Evolutionary conservation across 371 early-diverging fungal species (phyloP).

Genomic region (Lichtheimia ornata): DNA sequence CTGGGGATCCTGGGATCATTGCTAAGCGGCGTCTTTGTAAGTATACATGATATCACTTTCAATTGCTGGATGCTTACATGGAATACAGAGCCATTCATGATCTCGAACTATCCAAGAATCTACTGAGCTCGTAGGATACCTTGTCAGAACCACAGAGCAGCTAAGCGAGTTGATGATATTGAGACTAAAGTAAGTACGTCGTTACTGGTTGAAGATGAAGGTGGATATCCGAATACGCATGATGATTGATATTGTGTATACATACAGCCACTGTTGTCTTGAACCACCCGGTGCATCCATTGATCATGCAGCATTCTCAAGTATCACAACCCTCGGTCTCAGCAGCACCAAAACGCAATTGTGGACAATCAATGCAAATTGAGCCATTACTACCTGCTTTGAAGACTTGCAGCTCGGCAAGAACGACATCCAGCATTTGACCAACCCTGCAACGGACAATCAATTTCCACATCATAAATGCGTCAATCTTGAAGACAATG

Average conservation of each 20-base stretch:
- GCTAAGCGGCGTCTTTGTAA: constrained; percentile 23
- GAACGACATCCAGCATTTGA: constrained; percentile 45
- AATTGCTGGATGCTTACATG: not conserved
- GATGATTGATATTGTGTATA: too few relatives aligned
- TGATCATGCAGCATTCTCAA: constrained; percentile 11
- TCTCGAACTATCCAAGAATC: constrained; percentile 69
- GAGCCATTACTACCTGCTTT: constrained; percentile 58
- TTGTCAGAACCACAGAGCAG: constrained; percentile 63
- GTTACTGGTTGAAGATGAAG: not conserved
- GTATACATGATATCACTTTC: constrained; percentile 2
- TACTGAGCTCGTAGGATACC: constrained; percentile 62
- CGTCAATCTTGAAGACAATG: constrained; percentile 72
- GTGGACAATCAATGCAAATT: constrained; percentile 39
- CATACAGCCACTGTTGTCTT: constrained; percentile 17
- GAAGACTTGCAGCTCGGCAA: constrained; percentile 68
- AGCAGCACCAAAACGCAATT: constrained; percentile 24
- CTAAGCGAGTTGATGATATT: constrained; percentile 59
- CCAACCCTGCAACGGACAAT: constrained; percentile 13
- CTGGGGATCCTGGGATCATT: constrained; percentile 28
- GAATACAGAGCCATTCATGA: constrained; percentile 54
- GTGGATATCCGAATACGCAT: too few relatives aligned
- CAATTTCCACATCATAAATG: constrained; percentile 51
- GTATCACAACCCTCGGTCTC: constrained; percentile 26
- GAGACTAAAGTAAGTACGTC: constrained; percentile 58
- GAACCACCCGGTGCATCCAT: constrained; percentile 33